Conservation (phyloP, 2,329 filamentous ascomycete genomes). For the Clathrospora elynae region DNA sequence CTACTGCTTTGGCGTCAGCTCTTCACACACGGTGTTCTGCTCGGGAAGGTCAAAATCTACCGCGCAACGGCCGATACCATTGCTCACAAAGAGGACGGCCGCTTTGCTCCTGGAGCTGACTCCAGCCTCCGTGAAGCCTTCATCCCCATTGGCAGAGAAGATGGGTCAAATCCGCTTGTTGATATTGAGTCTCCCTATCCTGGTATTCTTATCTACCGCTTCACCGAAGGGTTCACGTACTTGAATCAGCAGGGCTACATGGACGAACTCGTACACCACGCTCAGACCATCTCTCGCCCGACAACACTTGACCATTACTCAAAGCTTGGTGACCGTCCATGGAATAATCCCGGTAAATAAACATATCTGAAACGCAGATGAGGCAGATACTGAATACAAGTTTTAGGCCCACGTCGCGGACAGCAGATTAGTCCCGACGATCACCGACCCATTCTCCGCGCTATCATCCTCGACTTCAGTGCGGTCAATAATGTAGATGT, state of each 20-base stretch:
- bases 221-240: conserved; percentile 95
- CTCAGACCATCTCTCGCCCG: conserved; percentile 69
- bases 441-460: conserved; percentile 72
- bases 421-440: conserved; percentile 55
- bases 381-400: conserved; percentile 2
- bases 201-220: conserved; percentile 94
- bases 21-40: conserved; percentile 78
- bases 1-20: conserved; percentile 83
- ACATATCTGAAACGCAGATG: neutral
- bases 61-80: conserved; percentile 81
- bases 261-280: conserved; percentile 63
- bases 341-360: conserved; percentile 84
- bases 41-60: conserved; percentile 78
- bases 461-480: conserved; percentile 92
- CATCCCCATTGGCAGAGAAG: conserved; percentile 80
- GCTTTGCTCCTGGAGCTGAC: conserved; percentile 15
- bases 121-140: conserved; percentile 36
- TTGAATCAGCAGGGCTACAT: conserved; percentile 90
- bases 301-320: conserved; percentile 71
- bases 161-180: conserved; percentile 87
- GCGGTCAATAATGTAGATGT: conserved; percentile 93
- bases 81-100: conserved; percentile 47
- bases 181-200: conserved; percentile 82
- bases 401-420: conserved; percentile 59
- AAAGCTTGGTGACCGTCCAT: conserved; percentile 71